Percentiles rank a stretch among this genome's conserved stretches.
phyloP scores from a whole-genome alignment of 768 basidiomycete genomes.

The Suillus placidus region DNA sequence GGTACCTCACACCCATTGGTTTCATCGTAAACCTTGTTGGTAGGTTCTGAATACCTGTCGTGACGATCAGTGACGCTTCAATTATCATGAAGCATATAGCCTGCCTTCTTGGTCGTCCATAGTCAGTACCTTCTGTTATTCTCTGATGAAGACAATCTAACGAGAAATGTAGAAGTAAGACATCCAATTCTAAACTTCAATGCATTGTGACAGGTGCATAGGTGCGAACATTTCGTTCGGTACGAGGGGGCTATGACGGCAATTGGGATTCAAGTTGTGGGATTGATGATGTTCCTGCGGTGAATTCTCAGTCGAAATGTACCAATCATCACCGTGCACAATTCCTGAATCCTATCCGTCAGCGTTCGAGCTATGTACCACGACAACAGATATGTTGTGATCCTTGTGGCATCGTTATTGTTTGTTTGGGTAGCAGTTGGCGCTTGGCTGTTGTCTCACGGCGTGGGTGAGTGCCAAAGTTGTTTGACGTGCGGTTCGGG shows the following conservation, averaged over 20 bases:
- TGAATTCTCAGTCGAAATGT: slow-evolving; percentile 20
- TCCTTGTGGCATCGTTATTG: slow-evolving; percentile 35
- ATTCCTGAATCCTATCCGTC: slow-evolving; percentile 1
- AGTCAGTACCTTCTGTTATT: background rate
- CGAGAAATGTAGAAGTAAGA: slow-evolving; percentile 12
- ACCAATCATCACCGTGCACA: background rate
- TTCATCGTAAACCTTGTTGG: slow-evolving; percentile 59
- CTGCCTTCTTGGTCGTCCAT: slow-evolving; percentile 18
- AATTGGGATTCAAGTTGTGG: slow-evolving; percentile 41
- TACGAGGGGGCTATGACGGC: slow-evolving; percentile 53
- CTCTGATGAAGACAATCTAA: background rate
- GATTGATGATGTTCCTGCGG: slow-evolving; percentile 49
- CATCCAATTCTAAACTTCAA: background rate
- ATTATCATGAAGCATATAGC: slow-evolving; percentile 16
- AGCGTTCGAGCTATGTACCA: slow-evolving; percentile 26
- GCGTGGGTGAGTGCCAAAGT: slow-evolving; percentile 44
- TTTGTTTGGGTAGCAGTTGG: slow-evolving; percentile 47
- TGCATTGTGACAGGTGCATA: slow-evolving; percentile 19
- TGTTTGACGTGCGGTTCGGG: background rate
- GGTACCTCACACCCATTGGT: slow-evolving; percentile 63
- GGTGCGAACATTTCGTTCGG: slow-evolving; percentile 49
- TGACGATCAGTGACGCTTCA: background rate
- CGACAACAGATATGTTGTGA: slow-evolving; percentile 12
- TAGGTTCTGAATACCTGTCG: slow-evolving; percentile 9
- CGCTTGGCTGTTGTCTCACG: slow-evolving; percentile 55